Evolutionary conservation across 2,329 filamentous ascomycete genomes (phyloP).

Genomic region (Botrytis sinoallii): DNA sequence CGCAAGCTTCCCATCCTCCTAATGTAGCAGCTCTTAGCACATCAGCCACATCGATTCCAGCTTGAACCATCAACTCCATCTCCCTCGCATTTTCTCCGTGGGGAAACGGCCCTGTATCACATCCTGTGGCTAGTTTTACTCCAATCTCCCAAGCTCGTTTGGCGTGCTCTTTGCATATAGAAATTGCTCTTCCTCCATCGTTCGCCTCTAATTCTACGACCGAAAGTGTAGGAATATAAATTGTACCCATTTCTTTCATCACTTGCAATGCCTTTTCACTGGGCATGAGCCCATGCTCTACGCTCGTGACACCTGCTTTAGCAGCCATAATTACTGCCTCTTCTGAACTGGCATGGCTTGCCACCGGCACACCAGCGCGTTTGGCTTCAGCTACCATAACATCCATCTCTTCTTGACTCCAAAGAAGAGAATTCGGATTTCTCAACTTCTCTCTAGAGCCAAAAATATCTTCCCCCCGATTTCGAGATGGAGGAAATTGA

Average conservation of each 20-base stretch:
- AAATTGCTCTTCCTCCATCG: not conserved
- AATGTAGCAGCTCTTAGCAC: not conserved
- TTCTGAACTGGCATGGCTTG: not conserved
- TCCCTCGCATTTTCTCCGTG: conserved; percentile 3
- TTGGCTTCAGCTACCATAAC: not conserved
- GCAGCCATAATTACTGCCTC: not conserved
- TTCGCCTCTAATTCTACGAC: not conserved
- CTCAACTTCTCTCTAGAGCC: not conserved
- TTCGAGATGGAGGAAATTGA: not conserved
- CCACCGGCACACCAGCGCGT: not conserved
- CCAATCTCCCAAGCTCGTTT: not conserved
- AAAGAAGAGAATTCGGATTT: not conserved
- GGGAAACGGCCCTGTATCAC: not conserved
- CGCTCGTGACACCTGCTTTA: not conserved
- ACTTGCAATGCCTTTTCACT: not conserved
- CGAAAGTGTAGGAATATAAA: not conserved
- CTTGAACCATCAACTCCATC: not conserved
- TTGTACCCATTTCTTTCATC: not conserved
- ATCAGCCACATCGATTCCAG: not conserved
- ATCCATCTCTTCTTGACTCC: not conserved
- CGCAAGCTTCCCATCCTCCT: conserved; percentile 6
- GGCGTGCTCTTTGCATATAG: not conserved
- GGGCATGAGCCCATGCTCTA: not conserved
- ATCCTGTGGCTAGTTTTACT: not conserved
- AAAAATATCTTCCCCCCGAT: not conserved